These are phyloP conservation scores for Nymphaea colorata DNA, from an alignment of 164 flowering plant species.

Conservation along the genomic window DNA sequence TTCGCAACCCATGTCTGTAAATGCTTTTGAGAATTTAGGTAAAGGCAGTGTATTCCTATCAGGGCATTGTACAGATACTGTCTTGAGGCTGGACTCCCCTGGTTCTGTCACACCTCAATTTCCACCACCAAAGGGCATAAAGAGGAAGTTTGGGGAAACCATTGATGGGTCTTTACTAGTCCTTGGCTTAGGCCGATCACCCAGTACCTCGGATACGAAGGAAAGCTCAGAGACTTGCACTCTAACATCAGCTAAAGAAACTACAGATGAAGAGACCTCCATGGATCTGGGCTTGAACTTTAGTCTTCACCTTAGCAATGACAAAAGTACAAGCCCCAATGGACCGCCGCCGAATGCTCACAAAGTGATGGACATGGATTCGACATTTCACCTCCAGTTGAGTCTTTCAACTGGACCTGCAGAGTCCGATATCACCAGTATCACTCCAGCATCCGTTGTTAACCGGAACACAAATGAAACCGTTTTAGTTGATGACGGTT, in stretches of 20 bases:
- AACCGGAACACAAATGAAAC: neutral
- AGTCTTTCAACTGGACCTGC: conserved; percentile 64
- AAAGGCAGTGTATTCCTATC: conserved; percentile 17
- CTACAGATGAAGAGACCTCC: conserved; percentile 59
- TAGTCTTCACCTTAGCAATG: conserved; percentile 62
- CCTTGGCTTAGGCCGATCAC: conserved; percentile 57
- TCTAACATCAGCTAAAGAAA: conserved; percentile 75
- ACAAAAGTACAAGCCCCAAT: conserved; percentile 31
- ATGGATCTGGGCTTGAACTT: conserved; percentile 79
- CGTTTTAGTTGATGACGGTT: neutral
- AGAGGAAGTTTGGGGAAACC: conserved; percentile 56
- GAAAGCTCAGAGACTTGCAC: conserved; percentile 79
- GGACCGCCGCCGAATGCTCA: conserved; percentile 15
- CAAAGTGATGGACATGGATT: conserved; percentile 17
- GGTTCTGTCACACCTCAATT: conserved; percentile 19
- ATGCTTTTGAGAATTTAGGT: conserved; percentile 42
- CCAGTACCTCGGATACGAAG: conserved; percentile 89
- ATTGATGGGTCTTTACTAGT: conserved; percentile 40
- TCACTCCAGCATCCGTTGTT: conserved; percentile 15
- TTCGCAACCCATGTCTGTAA: conserved; percentile 22
- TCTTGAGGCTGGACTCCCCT: conserved; percentile 46
- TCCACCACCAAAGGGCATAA: conserved; percentile 43
- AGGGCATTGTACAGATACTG: conserved; percentile 35
- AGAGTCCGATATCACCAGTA: conserved; percentile 64
- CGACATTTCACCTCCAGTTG: conserved; percentile 54